phyloP scores from a whole-genome alignment of 352 stramenopile species.

The Globisporangium alternatum region DNA sequence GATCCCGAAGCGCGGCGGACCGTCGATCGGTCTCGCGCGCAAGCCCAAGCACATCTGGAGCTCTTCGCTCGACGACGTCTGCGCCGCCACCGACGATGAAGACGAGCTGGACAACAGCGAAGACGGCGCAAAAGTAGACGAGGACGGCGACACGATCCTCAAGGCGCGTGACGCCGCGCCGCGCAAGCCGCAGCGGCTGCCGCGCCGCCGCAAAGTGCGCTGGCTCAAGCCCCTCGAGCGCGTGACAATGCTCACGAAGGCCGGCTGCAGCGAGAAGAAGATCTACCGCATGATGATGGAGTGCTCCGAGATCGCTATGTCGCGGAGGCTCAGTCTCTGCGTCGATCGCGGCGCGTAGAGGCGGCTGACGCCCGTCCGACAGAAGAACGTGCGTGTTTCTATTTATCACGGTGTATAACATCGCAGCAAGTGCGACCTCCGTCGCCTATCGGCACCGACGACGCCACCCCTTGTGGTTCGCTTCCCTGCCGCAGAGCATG shows the following conservation, averaged over 20 bases:
- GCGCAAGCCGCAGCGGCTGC: slow-evolving; percentile 20
- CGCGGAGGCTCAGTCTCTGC: slow-evolving; percentile 39
- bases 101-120: slow-evolving; percentile 2
- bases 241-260: slow-evolving; percentile 62
- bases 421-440: too few species aligned
- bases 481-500: not conserved
- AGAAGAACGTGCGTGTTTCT: not conserved
- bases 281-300: slow-evolving; percentile 74
- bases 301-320: slow-evolving; percentile 65
- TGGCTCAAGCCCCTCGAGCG: slow-evolving; percentile 66
- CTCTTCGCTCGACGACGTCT: slow-evolving; percentile 29
- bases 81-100: slow-evolving; percentile 15
- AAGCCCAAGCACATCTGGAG: slow-evolving; percentile 34
- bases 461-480: not conserved
- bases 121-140: not conserved
- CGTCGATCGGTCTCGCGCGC: slow-evolving; percentile 36
- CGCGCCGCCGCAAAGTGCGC: slow-evolving; percentile 42
- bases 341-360: slow-evolving; percentile 27
- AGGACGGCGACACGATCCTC: not conserved
- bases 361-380: not conserved
- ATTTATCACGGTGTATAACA: slow-evolving; percentile 5
- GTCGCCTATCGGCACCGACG: too few species aligned
- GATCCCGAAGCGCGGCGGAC: slow-evolving; percentile 41
- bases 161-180: not conserved
- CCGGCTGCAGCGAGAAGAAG: slow-evolving; percentile 57